Conservation (phyloP, 78 protist genomes). For the Monocercomonoides exilis region DNA sequence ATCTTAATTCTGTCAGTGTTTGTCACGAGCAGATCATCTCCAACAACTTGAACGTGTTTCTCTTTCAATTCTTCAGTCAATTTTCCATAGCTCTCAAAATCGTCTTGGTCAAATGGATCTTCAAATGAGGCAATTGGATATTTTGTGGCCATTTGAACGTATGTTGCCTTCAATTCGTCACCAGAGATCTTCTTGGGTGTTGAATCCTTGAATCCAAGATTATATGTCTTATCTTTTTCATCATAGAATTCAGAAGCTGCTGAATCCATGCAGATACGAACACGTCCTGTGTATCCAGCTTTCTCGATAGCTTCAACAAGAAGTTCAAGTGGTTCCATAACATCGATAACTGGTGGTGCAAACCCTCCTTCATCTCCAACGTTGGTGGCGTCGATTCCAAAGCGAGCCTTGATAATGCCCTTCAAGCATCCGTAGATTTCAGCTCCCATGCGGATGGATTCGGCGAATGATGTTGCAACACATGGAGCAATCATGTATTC, state of each 20-base stretch:
- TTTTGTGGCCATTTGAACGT: constrained; percentile 7
- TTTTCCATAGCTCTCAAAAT: too few relatives aligned
- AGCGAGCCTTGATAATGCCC: constrained; percentile 66
- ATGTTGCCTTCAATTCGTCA: constrained; percentile 50
- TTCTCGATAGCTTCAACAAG: constrained; percentile 78
- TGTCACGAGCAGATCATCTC: constrained; percentile 95
- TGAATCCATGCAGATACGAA: constrained; percentile 26
- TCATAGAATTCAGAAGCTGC: constrained; percentile 95
- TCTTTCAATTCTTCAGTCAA: constrained; percentile 34
- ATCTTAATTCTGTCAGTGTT: constrained; percentile 84
- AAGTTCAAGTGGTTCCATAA: constrained; percentile 85
- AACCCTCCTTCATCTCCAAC: constrained; percentile 99
- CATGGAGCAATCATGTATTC: constrained; percentile 88
- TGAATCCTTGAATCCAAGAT: constrained; percentile 95
- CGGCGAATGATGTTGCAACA: constrained; percentile 79
- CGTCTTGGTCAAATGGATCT: constrained; percentile 96
- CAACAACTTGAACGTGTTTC: constrained; percentile 73
- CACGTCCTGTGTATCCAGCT: constrained; percentile 87
- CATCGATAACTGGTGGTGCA: constrained; percentile 81
- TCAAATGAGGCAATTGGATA: constrained; percentile 88
- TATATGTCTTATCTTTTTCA: constrained; percentile 67
- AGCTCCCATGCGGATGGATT: constrained; percentile 82
- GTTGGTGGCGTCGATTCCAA: constrained; percentile 39
- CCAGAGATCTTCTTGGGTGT: too few relatives aligned
- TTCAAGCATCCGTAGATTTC: constrained; percentile 75